Base-by-base conservation (phyloP, 768 basidiomycete genomes). In the Boletus barrowsii region DNA sequence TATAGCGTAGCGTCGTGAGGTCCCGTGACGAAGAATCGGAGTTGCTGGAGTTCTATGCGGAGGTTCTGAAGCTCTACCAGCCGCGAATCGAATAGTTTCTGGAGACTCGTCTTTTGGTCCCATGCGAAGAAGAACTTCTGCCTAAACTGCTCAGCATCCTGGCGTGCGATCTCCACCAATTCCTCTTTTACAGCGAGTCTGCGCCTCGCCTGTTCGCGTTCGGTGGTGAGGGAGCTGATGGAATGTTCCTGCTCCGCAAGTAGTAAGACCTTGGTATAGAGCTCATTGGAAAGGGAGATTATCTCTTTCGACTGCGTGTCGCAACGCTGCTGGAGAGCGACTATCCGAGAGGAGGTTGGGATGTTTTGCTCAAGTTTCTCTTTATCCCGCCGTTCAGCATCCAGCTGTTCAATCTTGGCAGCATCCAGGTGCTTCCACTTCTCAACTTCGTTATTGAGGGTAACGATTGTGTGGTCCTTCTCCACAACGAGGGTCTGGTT, bases 211-310 rank as follows among this genome's bases (percentile, higher is more conserved):
- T 53, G 46, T 15, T 42, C 13, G 22, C 29, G 14, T 18, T 58
- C 20, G 11, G 42, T 36, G 6, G 32, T 36, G 17, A 53, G 37
- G 32, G 47, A 45, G 10, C 29, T 37, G 9, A 58, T 48, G 4
- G 20, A 35, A 5, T 47, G 54, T 15, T 47, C 49, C 17, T 48
- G 47, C 49, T 56, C 49, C 30, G 32, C 54, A 4, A 57, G 50
- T 2, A 44, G 32, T 29, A 35, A 49, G 6, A 32, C 29, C 22
- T 32, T 49, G 24, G 13, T 10, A n/a, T 48, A 41, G 32, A 58
- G 49, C n/a, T 57, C 32, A 24, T 6, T 22, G 7, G 37, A 33
- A 33, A 53, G n/a, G 3, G 40, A 41, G 22, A 3, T 7, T 10
- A 58, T 4, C 26, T 47, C 44, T 2, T 30, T 20, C 39, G 26